These are phyloP conservation scores for Closterium sp. DNA, from an alignment of 139 green algal genomes.

Conservation along the genomic window DNA sequence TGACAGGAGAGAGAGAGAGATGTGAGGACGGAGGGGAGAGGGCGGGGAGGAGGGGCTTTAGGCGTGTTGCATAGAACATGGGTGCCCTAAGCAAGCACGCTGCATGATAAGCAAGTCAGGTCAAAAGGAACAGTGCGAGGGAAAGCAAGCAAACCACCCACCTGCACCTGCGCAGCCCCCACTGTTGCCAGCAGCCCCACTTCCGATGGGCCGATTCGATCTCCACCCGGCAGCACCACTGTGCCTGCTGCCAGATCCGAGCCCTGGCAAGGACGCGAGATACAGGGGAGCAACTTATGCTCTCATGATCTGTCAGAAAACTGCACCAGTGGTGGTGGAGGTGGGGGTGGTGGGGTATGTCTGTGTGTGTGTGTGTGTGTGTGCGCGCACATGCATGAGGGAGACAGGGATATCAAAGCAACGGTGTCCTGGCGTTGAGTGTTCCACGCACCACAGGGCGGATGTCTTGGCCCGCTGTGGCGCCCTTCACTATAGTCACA, in stretches of 20 bases:
- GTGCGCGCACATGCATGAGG: not conserved
- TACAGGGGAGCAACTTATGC: not conserved
- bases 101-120: too few species aligned
- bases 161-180: constrained; percentile 63
- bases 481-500: constrained; percentile 28
- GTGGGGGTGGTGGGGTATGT: not conserved
- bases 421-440: too few species aligned
- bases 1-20: constrained; percentile 14
- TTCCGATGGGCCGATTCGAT: constrained; percentile 73
- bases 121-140: not conserved
- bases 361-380: not conserved
- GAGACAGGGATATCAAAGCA: not conserved
- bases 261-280: constrained; percentile 18
- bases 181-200: constrained; percentile 89
- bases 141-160: too few species aligned
- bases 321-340: not conserved
- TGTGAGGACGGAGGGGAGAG: constrained; percentile 9
- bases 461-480: constrained; percentile 55
- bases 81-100: too few species aligned
- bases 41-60: too few species aligned
- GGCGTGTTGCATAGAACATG: too few species aligned
- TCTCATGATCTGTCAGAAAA: too few species aligned
- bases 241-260: constrained; percentile 57
- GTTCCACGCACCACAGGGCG: constrained; percentile 46
- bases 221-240: constrained; percentile 68